Percentiles rank a stretch among this genome's conserved stretches.
phyloP scores from a whole-genome alignment of 352 stramenopile species.

The Elongisporangium undulatum region DNA sequence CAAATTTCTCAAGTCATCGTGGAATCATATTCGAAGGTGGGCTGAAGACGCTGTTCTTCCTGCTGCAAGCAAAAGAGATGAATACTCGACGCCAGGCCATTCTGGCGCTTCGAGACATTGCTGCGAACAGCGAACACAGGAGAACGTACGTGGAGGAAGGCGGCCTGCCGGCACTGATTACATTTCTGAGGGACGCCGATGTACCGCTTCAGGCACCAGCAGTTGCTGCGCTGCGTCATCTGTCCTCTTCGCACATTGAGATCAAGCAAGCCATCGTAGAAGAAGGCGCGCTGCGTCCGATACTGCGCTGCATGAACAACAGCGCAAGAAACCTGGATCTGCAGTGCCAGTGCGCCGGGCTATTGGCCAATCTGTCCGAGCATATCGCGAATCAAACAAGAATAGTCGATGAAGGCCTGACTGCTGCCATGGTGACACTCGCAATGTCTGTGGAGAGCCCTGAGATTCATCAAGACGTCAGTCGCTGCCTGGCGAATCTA shows the following conservation, averaged over 20 bases:
- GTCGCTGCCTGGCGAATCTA: slow-evolving; percentile 90
- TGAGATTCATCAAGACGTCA: slow-evolving; percentile 94
- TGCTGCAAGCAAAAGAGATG: slow-evolving; percentile 88
- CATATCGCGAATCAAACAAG: slow-evolving; percentile 85
- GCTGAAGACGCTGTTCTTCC: slow-evolving; percentile 89
- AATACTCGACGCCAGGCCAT: slow-evolving; percentile 91
- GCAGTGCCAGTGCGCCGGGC: slow-evolving; percentile 89
- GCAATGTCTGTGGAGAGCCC: slow-evolving; percentile 63
- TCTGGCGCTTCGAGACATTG: slow-evolving; percentile 87
- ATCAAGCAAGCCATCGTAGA: slow-evolving; percentile 89
- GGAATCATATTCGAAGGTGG: slow-evolving; percentile 85
- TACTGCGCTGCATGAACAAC: slow-evolving; percentile 85
- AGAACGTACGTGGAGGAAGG: slow-evolving; percentile 86
- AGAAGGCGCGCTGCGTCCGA: slow-evolving; percentile 68
- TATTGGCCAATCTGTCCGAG: slow-evolving; percentile 94
- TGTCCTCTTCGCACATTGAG: slow-evolving; percentile 68
- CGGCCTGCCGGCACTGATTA: slow-evolving; percentile 82
- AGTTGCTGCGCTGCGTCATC: slow-evolving; percentile 88
- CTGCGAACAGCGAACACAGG: slow-evolving; percentile 87
- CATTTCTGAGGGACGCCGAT: slow-evolving; percentile 87
- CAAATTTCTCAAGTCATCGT: slow-evolving; percentile 88
- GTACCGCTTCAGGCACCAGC: slow-evolving; percentile 86
- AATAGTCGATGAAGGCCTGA: slow-evolving; percentile 91
- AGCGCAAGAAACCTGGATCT: slow-evolving; percentile 88
- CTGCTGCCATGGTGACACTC: slow-evolving; percentile 80